phyloP scores from a whole-genome alignment of 495 filamentous ascomycete genomes.

The Evansstolkia leycettana region DNA sequence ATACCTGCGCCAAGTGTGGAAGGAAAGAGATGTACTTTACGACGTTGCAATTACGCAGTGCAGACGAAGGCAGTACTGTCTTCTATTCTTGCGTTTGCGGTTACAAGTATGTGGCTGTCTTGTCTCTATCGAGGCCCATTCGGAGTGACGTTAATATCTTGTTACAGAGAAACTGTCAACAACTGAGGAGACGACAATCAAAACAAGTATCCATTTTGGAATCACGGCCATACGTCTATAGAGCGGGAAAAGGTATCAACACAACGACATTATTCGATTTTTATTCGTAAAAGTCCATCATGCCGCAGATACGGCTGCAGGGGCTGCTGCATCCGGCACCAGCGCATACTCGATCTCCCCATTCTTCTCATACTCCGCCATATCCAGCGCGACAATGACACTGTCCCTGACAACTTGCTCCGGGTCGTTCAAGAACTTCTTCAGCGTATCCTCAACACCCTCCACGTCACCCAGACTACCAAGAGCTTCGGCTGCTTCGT shows the following conservation, averaged over 20 bases:
- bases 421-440: slow-evolving; percentile 73
- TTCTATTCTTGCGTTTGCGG: slow-evolving; percentile 83
- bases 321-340: slow-evolving; percentile 46
- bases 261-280: slow-evolving; percentile 13
- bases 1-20: slow-evolving; percentile 71
- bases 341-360: slow-evolving; percentile 83
- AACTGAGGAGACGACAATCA: slow-evolving; percentile 18
- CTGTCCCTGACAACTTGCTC: slow-evolving; percentile 92
- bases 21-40: slow-evolving; percentile 74
- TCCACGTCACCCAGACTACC: slow-evolving; percentile 89
- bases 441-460: slow-evolving; percentile 77
- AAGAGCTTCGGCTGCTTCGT: slow-evolving; percentile 96
- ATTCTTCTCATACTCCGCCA: slow-evolving; percentile 93
- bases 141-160: slow-evolving; percentile 15
- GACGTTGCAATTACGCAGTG: slow-evolving; percentile 75
- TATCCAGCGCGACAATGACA: slow-evolving; percentile 88
- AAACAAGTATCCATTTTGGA: slow-evolving; percentile 7
- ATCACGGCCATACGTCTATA: slow-evolving; percentile 13
- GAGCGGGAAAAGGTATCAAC: slow-evolving; percentile 11
- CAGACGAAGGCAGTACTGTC: slow-evolving; percentile 88
- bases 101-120: slow-evolving; percentile 50
- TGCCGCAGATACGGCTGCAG: slow-evolving; percentile 22
- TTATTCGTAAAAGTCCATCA: slow-evolving; percentile 17
- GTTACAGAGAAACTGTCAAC: slow-evolving; percentile 27
- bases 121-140: background rate